Percentiles rank a stretch among this genome's conserved stretches.
Conservation (phyloP, 2,329 filamentous ascomycete genomes). For the Mariannaea elegans region DNA sequence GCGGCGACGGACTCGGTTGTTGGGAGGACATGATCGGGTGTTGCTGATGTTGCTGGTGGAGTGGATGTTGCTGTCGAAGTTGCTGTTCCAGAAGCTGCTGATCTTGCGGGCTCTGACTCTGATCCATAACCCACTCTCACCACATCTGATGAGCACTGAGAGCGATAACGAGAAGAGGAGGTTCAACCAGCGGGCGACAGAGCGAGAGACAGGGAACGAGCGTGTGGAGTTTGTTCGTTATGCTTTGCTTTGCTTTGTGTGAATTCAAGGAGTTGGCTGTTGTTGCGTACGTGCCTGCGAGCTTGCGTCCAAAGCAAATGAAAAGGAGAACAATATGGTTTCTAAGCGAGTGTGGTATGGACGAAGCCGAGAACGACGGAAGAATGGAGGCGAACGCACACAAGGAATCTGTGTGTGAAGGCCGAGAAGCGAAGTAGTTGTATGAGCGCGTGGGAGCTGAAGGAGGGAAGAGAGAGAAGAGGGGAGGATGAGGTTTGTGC, state of each 20-base stretch:
- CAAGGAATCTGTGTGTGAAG: constrained; percentile 19
- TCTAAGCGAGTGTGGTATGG: constrained; percentile 28
- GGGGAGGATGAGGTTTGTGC: constrained; percentile 33
- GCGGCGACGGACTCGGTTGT: constrained; percentile 35
- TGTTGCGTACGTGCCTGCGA: constrained; percentile 11
- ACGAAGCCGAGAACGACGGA: constrained; percentile 23
- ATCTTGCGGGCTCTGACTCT: constrained; percentile 37
- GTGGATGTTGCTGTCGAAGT: constrained; percentile 27
- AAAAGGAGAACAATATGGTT: background rate
- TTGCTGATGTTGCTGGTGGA: constrained; percentile 32
- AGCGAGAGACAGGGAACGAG: constrained; percentile 27
- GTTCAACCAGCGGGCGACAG: constrained; percentile 23
- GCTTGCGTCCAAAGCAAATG: constrained; percentile 19
- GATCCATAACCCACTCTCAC: constrained; percentile 45
- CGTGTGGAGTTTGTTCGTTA: constrained; percentile 8
- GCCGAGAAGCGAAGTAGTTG: constrained; percentile 18
- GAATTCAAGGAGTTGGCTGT: background rate
- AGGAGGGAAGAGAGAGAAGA: constrained; percentile 26
- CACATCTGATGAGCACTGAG: constrained; percentile 36
- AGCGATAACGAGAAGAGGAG: constrained; percentile 26
- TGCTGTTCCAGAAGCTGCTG: constrained; percentile 11
- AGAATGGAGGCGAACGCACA: constrained; percentile 18
- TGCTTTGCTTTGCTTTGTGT: background rate
- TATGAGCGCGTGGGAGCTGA: constrained; percentile 31
- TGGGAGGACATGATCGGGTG: constrained; percentile 36